These are phyloP conservation scores for Persicaria maculosa DNA, from an alignment of 148 eudicot species.

Conservation along the genomic window DNA sequence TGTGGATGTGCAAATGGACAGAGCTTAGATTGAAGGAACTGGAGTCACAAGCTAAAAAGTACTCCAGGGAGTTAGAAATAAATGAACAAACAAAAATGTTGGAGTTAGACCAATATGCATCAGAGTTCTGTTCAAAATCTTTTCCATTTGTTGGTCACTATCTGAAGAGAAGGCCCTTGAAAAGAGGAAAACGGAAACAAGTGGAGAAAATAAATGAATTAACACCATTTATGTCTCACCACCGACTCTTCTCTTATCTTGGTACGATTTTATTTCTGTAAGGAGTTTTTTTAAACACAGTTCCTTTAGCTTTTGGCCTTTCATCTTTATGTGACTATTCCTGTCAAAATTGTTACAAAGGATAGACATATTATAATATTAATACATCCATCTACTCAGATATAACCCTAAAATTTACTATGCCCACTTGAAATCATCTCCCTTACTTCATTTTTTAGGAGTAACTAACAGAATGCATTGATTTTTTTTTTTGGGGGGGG, in stretches of 20 bases:
- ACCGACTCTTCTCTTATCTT: conserved; percentile 65
- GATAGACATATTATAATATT: too few species aligned
- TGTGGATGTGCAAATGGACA: conserved; percentile 99
- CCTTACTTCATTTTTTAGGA: too few species aligned
- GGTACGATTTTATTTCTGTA: conserved; percentile 35
- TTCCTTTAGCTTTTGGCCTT: neutral
- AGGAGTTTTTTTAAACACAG: neutral
- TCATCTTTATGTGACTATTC: neutral
- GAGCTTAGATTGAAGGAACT: conserved; percentile 75
- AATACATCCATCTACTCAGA: too few species aligned
- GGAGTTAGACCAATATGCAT: conserved; percentile 32
- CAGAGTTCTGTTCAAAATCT: conserved; percentile 48
- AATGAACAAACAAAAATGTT: conserved; percentile 38
- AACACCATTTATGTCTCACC: conserved; percentile 55
- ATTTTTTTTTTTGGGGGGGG: too few species aligned
- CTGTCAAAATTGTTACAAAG: too few species aligned
- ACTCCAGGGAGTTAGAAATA: conserved; percentile 41
- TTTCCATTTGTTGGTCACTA: conserved; percentile 38
- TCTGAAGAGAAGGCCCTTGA: conserved; percentile 43
- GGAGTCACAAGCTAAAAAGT: conserved; percentile 62
- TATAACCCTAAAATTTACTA: too few species aligned
- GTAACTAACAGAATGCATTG: too few species aligned
- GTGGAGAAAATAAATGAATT: conserved; percentile 61
- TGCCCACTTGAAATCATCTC: too few species aligned
- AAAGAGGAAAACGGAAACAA: conserved; percentile 72